phyloP scores from a whole-genome alignment of 2,329 filamentous ascomycete species.

The Penicillium sp. region DNA sequence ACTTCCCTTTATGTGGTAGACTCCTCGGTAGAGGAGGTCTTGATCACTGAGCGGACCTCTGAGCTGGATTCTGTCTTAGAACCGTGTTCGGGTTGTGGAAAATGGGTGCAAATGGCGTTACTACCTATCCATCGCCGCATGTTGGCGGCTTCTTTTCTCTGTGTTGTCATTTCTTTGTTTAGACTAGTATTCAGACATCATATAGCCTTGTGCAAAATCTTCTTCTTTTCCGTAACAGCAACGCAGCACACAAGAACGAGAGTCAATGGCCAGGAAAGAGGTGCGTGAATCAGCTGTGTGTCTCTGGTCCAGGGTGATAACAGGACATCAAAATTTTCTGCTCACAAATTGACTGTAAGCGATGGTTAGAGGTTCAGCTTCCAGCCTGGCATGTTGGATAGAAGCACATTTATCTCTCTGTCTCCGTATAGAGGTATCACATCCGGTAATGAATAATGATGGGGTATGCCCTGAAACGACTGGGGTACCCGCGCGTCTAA shows the following conservation, averaged over 20 bases:
- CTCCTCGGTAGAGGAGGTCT: conserved; percentile 20
- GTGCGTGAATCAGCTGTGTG: background rate
- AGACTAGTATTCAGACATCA: conserved; percentile 36
- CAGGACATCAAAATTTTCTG: too few relatives aligned
- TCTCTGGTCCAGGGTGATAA: background rate
- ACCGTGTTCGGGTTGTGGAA: conserved; percentile 46
- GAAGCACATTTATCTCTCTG: background rate
- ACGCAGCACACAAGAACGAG: background rate
- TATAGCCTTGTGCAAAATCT: conserved; percentile 23
- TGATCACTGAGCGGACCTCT: conserved; percentile 35
- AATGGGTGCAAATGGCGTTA: conserved; percentile 48
- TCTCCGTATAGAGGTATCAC: too few relatives aligned
- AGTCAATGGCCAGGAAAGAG: background rate
- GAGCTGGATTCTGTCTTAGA: conserved; percentile 43
- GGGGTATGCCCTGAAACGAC: background rate
- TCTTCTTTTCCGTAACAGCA: background rate
- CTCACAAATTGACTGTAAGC: too few relatives aligned
- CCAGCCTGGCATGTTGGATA: background rate
- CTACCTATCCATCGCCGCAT: conserved; percentile 31
- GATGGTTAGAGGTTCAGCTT: background rate
- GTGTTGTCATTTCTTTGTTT: conserved; percentile 31
- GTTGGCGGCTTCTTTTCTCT: conserved; percentile 32
- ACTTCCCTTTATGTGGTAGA: conserved; percentile 35
- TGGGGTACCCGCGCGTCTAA: conserved; percentile 9
- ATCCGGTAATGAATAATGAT: too few relatives aligned